phyloP scores from a whole-genome alignment of 2,329 filamentous ascomycete genomes.

The Paecilomyces formosus region DNA sequence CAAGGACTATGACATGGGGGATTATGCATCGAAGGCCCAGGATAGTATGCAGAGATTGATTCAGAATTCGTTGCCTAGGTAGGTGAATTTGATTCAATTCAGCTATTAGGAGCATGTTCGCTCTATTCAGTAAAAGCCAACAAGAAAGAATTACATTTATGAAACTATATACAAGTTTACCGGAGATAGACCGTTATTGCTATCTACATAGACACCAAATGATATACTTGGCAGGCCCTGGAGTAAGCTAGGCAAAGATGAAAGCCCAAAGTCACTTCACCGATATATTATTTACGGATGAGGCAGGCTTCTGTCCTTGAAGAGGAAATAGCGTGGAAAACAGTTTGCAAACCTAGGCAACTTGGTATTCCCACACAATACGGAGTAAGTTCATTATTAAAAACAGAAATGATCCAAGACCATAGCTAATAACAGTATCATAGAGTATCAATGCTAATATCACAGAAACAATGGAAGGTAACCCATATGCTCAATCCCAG shows the following conservation, averaged over 20 bases:
- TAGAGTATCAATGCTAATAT: not conserved
- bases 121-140: not conserved
- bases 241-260: too few species aligned
- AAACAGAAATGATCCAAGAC: not conserved
- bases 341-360: not conserved
- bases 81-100: not conserved
- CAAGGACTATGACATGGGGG: conserved; percentile 41
- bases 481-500: not conserved
- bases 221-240: too few species aligned
- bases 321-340: too few species aligned
- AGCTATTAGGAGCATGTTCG: too few species aligned
- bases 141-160: too few species aligned
- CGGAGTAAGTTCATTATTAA: not conserved
- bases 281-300: not conserved
- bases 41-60: conserved; percentile 40
- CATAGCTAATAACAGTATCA: not conserved
- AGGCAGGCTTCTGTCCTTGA: not conserved
- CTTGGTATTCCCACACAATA: too few species aligned
- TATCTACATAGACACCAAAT: too few species aligned
- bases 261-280: too few species aligned
- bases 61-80: conserved; percentile 23
- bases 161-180: too few species aligned
- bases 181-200: too few species aligned
- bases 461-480: not conserved
- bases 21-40: conserved; percentile 47